A percentile compares a stretch with the other conserved stretches of the same genome.
These are phyloP conservation scores for Fusarium devonianum DNA, from an alignment of 2,329 filamentous ascomycete genomes.

Conservation along the genomic window DNA sequence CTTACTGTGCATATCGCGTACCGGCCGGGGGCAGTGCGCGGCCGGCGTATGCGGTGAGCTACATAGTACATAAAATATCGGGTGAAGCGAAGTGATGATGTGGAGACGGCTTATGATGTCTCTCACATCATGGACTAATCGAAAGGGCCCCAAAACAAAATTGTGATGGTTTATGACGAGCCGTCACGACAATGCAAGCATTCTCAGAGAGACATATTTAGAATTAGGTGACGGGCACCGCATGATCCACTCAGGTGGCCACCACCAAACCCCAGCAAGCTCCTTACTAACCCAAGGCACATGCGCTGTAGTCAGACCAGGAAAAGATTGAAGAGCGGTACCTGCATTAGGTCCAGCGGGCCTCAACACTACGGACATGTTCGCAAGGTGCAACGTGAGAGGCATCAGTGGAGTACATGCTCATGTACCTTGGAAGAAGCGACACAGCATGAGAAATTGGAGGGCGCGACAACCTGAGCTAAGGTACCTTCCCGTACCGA, in stretches of 20 bases:
- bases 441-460: no score
- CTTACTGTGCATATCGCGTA: conserved; percentile 36
- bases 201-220: no score
- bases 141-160: no score
- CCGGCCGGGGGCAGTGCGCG: conserved; percentile 23
- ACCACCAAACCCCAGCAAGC: conserved; percentile 11
- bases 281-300: conserved; percentile 25
- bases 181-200: no score
- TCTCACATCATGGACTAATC: conserved; percentile 11
- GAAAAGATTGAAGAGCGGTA: conserved; percentile 20
- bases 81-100: conserved; percentile 36
- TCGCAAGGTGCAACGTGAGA: background rate
- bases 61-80: conserved; percentile 25
- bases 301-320: conserved; percentile 24
- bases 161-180: no score
- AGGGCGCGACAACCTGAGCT: conserved; percentile 16
- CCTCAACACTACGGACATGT: conserved; percentile 10
- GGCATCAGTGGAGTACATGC: conserved; percentile 5
- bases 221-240: no score
- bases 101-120: conserved; percentile 24
- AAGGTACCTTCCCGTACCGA: conserved; percentile 20
- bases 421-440: no score
- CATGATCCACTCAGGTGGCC: no score
- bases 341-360: conserved; percentile 30
- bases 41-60: conserved; percentile 31